Percentiles rank a stretch among this genome's conserved stretches.
Evolutionary conservation across 2,329 filamentous ascomycete genomes (phyloP).

Genomic region (Fusarium graminum): DNA sequence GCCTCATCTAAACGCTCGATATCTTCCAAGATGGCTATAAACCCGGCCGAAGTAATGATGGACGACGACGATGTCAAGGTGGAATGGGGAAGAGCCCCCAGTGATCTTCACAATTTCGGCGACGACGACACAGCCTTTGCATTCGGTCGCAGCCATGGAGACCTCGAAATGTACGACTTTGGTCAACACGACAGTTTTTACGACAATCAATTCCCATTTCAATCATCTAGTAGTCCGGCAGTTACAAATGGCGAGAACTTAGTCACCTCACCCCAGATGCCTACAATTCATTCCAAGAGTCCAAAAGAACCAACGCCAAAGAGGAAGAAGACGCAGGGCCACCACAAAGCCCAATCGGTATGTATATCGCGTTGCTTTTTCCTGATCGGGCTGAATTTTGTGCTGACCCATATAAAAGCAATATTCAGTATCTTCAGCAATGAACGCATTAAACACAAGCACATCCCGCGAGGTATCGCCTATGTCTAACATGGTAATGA

Average conservation of each 20-base stretch:
- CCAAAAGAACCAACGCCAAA: conserved; percentile 48
- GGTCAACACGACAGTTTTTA: conserved; percentile 60
- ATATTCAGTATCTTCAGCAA: conserved; percentile 64
- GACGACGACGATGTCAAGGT: conserved; percentile 57
- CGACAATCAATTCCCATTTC: conserved; percentile 68
- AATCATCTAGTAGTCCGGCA: conserved; percentile 69
- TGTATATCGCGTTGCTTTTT: conserved; percentile 38
- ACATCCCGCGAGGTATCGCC: conserved; percentile 68
- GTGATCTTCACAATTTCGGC: conserved; percentile 52
- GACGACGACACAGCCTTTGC: conserved; percentile 57
- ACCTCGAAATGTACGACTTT: conserved; percentile 53
- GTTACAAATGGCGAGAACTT: conserved; percentile 49
- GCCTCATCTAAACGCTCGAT: conserved; percentile 62
- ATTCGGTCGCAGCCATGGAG: conserved; percentile 49
- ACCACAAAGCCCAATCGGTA: conserved; percentile 57
- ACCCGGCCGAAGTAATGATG: conserved; percentile 60
- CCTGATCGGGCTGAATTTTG: neutral
- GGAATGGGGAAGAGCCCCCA: conserved; percentile 56
- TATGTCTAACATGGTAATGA: conserved; percentile 63
- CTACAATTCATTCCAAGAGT: conserved; percentile 55
- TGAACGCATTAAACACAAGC: conserved; percentile 62
- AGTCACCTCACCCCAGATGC: conserved; percentile 61
- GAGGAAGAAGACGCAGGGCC: conserved; percentile 42
- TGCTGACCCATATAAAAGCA: conserved; percentile 57
- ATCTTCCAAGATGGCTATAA: conserved; percentile 60